These are phyloP conservation scores for Zalaria sp. DNA, from an alignment of 2,329 filamentous ascomycete genomes.

Conservation along the genomic window DNA sequence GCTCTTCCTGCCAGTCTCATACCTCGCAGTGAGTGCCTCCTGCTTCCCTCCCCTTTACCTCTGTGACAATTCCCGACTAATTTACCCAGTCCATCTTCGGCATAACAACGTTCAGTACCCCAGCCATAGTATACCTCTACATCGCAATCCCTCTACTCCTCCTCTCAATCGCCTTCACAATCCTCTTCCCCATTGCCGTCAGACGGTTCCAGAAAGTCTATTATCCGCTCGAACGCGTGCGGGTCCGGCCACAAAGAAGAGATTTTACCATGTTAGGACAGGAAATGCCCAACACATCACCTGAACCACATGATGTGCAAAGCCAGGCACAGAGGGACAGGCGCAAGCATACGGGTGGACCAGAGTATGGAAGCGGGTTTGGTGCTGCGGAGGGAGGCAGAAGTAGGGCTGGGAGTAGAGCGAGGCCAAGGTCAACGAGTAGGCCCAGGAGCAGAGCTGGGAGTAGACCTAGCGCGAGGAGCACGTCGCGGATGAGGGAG, in stretches of 20 bases:
- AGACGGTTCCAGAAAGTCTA: conserved; percentile 12
- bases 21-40: conserved; percentile 11
- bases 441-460: no score
- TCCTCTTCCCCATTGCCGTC: conserved; percentile 14
- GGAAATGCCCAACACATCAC: conserved; percentile 17
- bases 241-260: conserved; percentile 11
- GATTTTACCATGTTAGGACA: conserved; percentile 21
- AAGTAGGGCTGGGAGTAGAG: no score
- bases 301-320: conserved; percentile 5
- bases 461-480: no score
- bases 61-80: not conserved
- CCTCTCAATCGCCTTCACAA: conserved; percentile 13
- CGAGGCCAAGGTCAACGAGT: no score
- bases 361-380: no score
- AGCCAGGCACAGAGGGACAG: no score
- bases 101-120: conserved; percentile 18
- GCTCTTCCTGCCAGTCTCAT: conserved; percentile 21
- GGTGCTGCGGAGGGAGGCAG: no score
- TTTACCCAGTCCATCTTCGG: conserved; percentile 15
- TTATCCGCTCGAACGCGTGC: conserved; percentile 13
- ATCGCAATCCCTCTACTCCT: conserved; percentile 18
- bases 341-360: no score
- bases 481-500: no score
- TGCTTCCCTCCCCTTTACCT: not conserved
- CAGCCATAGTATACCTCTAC: conserved; percentile 18